phyloP scores from a whole-genome alignment of 495 filamentous ascomycete species.

The Choiromyces venosus region DNA sequence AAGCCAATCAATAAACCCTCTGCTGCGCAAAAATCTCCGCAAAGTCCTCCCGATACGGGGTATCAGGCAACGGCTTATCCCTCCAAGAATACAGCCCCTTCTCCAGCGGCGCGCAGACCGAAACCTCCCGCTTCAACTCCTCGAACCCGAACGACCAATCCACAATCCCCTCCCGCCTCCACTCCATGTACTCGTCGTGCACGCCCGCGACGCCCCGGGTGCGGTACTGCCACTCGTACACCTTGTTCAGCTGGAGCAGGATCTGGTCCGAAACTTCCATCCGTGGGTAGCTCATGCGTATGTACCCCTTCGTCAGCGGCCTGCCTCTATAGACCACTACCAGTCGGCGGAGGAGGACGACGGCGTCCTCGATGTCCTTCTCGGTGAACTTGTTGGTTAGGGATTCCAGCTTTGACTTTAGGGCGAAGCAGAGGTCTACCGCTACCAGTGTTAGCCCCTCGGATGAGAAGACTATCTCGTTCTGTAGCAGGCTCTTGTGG shows the following conservation, averaged over 20 bases:
- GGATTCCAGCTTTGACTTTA: constrained; percentile 32
- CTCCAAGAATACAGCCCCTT: constrained; percentile 14
- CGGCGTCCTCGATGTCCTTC: constrained; percentile 29
- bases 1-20: constrained; percentile 4
- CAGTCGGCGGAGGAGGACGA: constrained; percentile 34
- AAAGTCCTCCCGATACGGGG: constrained; percentile 23
- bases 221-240: constrained; percentile 36
- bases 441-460: constrained; percentile 40
- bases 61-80: constrained; percentile 31
- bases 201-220: constrained; percentile 37
- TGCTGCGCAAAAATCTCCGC: constrained; percentile 14
- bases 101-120: constrained; percentile 5
- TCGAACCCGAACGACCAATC: constrained; percentile 32
- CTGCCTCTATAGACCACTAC: constrained; percentile 36
- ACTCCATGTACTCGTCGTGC: constrained; percentile 41
- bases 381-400: constrained; percentile 17
- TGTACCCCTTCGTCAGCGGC: constrained; percentile 40
- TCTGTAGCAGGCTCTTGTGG: constrained; percentile 36
- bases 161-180: constrained; percentile 37
- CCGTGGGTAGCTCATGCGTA: constrained; percentile 32
- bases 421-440: constrained; percentile 37
- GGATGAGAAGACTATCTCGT: constrained; percentile 40
- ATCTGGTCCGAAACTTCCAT: constrained; percentile 33
- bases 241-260: constrained; percentile 33
- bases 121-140: constrained; percentile 21